phyloP scores from a whole-genome alignment of 2,329 filamentous ascomycete genomes.

The Hypoxylon sp. region DNA sequence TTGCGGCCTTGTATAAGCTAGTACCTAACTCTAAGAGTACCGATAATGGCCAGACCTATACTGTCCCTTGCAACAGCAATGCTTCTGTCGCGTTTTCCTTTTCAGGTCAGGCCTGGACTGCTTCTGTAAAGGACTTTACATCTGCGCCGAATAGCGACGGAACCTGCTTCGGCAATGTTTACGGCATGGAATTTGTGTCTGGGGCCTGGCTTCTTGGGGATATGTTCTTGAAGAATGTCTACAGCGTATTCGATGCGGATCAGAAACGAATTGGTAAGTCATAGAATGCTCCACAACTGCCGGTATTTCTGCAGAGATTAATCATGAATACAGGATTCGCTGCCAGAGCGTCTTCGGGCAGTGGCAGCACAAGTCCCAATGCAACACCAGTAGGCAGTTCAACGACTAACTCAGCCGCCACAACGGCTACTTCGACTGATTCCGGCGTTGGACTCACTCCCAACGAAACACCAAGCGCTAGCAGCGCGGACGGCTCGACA shows the following conservation, averaged over 20 bases:
- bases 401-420: constrained; percentile 28
- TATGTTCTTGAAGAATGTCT: constrained; percentile 90
- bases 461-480: constrained; percentile 53
- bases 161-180: constrained; percentile 78
- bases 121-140: constrained; percentile 80
- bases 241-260: constrained; percentile 85
- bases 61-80: constrained; percentile 78
- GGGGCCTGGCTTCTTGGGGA: constrained; percentile 85
- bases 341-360: constrained; percentile 47
- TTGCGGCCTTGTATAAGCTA: constrained; percentile 74
- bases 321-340: constrained; percentile 54
- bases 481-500: constrained; percentile 44
- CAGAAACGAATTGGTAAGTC: constrained; percentile 71
- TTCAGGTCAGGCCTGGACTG: constrained; percentile 73
- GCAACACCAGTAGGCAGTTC: constrained; percentile 40
- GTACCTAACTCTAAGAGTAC: constrained; percentile 72
- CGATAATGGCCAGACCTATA: constrained; percentile 73
- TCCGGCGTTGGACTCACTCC: constrained; percentile 53
- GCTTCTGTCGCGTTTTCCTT: constrained; percentile 75
- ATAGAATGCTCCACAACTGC: not conserved
- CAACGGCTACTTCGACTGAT: constrained; percentile 33
- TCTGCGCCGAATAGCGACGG: constrained; percentile 59
- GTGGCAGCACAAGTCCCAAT: constrained; percentile 39
- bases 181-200: constrained; percentile 76
- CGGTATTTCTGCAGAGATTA: constrained; percentile 28